phyloP scores from a whole-genome alignment of 176 grass and related monocot species.

The Triticum aestivum region IWGSC_CS_RefSeq_v2.1 NC_057796.1:389990001-389990500 shows the following conservation, averaged over 20 bases:
- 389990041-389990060: slow-evolving; percentile 66
- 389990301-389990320: slow-evolving; percentile 43
- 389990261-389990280: slow-evolving; percentile 49
- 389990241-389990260: slow-evolving; percentile 57
- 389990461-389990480: slow-evolving; percentile 35
- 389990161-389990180: slow-evolving; percentile 43
- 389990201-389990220: slow-evolving; percentile 72
- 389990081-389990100: slow-evolving; percentile 35
- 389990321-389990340: slow-evolving; percentile 31
- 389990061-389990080: slow-evolving; percentile 53
- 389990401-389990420: slow-evolving; percentile 37
- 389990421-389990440: slow-evolving; percentile 63
- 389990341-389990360: slow-evolving; percentile 38
- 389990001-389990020: slow-evolving; percentile 43
- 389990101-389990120: background rate
- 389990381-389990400: slow-evolving; percentile 51
- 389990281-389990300: slow-evolving; percentile 57
- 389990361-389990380: slow-evolving; percentile 54
- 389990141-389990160: background rate
- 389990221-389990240: slow-evolving; percentile 49
- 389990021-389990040: slow-evolving; percentile 53
- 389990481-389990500: slow-evolving; percentile 44
- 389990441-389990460: slow-evolving; percentile 65
- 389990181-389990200: slow-evolving; percentile 48
- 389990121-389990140: background rate